Evolutionary conservation across 2,329 filamentous ascomycete species (phyloP), one percentile per base, ranked within the genome.

Genomic region (Phyllosticta paracitricarpa): DNA sequence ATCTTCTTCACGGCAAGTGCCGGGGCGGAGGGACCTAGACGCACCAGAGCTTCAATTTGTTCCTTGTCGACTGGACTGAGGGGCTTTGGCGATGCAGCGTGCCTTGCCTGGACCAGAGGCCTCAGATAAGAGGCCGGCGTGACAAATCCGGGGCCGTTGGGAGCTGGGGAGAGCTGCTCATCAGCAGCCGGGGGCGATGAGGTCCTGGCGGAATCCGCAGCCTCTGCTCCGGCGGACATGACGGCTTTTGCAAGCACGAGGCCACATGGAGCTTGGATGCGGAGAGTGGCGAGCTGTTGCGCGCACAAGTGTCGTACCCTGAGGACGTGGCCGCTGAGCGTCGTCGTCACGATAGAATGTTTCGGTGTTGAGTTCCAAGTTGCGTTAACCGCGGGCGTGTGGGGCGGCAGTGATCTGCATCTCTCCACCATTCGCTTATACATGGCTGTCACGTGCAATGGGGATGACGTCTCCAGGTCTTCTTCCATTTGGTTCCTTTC

Each of bases 11-110:
- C 54, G 53, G 58, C 58, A 54, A 19, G 25, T 51, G 58, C 58
- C 58, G 58, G 25, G 22, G 51, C 51, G 48, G 26, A 19, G 25
- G 19, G 19, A 54, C 54, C 58, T 56, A 25, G 54, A 78, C 87
- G 79, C 78, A 91, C 88, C 81, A 93, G 79, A 68, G 88, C 89
- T 72, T 89, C 86, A 70, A 87, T 81, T 77, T 92, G 88, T 71
- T 92, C 89, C 77, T 81, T 84, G 74, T 93, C 89, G 62, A 89
- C 79, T 64, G 83, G 81, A 68, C 80, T 86, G 74, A 82, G 75
- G 64, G 80, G 65, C 61, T 67, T 68, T 40, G 64, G 64, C 61
- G 70, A 62, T 51, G 65, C 62, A 22, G 64, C 59, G 12, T 70
- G 69, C 26, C 68, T 64, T 40, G 67, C 63, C 57, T 66, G 68